Conservation (phyloP, 2,329 filamentous ascomycete species). For the Sporothrix phasma region DNA sequence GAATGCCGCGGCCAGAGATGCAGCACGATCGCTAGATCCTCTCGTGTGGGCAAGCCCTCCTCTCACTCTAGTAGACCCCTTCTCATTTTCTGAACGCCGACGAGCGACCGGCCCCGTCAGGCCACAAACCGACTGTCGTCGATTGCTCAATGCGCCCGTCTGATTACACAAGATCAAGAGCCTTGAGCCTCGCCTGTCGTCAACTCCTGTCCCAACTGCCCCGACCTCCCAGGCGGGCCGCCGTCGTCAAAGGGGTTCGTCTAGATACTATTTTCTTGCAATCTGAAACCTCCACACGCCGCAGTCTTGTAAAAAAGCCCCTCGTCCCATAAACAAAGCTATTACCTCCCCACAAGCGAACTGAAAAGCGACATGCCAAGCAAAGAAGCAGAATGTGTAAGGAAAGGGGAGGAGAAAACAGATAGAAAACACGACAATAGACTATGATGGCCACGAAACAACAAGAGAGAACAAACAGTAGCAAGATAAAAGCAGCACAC, state of each 20-base stretch:
- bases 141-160: neutral
- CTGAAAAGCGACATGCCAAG: constrained; percentile 25
- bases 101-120: neutral
- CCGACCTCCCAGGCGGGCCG: neutral
- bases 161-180: neutral
- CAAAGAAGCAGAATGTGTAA: constrained; percentile 18
- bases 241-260: neutral
- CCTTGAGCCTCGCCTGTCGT: neutral
- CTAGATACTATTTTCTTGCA: constrained; percentile 9
- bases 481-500: neutral
- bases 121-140: neutral
- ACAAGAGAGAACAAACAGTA: too few species aligned
- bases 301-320: constrained; percentile 14
- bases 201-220: neutral
- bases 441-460: too few species aligned
- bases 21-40: neutral
- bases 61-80: neutral
- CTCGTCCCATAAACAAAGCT: constrained; percentile 24
- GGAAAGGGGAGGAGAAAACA: neutral
- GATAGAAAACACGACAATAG: neutral
- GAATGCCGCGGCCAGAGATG: neutral
- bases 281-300: constrained; percentile 17
- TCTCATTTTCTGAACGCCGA: neutral
- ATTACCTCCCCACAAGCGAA: constrained; percentile 31
- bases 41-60: neutral